Base-by-base conservation (phyloP, 345 rosid genomes). In the Heritiera littoralis region DNA sequence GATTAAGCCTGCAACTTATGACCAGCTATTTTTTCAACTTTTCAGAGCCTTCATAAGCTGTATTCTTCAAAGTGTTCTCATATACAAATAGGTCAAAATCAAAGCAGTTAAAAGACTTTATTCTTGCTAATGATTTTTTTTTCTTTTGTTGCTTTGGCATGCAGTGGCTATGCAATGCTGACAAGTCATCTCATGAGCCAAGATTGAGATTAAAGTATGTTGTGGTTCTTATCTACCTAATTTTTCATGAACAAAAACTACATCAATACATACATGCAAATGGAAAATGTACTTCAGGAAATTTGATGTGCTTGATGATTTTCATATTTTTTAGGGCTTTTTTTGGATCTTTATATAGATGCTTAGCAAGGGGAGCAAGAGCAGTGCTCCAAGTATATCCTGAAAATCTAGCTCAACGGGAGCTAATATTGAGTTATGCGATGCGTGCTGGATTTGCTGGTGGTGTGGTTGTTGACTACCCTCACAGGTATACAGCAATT, bases 141-240 rank as follows among this genome's bases (percentile, higher is more conserved):
- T 56, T 35, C 63, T 46, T 51, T 38, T 55, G 41, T 74, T 80
- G 35, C 13, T 40, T 82, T 58, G 75, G 23, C 56, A 45, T 65
- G 82, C 89, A 94, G 97, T 96, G 99, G 98, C 81, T 94, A 80
- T 96, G 99, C 91, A 96, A 96, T 87, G 97, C 97, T 5, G 97
- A 96, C 80, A 96, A 94, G 90, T 92, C 99, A 76, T 92, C 92
- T 6, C 99, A 94, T 80, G 94, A 96, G 82, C 99, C 98, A 66
- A 89, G 85, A 70, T 82, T 90, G 80, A 87, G 99, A 85, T 81
- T 94, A 80, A 96, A 94, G 98, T 94, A 92, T 40, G 94, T 82
- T 76, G 7, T 13, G 46, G 23, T 64, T 81, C 55, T 60, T 69
- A 49, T 9, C 8, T 54, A 32, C 45, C 23, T 17, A 54, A 9